Evolutionary conservation across 768 basidiomycete genomes (phyloP).

Genomic region (Pleurotus cornucopiae): DNA sequence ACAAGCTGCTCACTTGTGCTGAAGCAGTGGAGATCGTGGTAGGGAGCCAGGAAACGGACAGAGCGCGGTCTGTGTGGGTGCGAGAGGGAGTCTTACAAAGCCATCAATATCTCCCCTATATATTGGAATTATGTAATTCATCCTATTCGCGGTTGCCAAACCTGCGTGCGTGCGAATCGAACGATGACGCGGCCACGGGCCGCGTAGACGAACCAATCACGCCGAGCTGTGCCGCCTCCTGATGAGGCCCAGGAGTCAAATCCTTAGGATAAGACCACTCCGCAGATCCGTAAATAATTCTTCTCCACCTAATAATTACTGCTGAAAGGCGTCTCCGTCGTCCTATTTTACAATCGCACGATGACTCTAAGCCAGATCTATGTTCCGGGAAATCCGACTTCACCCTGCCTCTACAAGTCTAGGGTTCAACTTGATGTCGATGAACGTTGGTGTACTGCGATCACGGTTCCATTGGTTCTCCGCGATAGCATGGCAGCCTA

Average conservation of each 20-base stretch:
- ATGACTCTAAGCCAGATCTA: too few species aligned
- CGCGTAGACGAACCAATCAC: not conserved
- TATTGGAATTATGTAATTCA: constrained; percentile 8
- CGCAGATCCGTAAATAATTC: too few species aligned
- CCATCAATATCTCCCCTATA: not conserved
- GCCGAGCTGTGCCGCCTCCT: not conserved
- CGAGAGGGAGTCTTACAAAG: constrained; percentile 11
- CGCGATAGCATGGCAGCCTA: too few species aligned
- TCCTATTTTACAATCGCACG: too few species aligned
- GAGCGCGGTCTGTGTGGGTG: constrained; percentile 7
- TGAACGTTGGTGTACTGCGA: too few species aligned
- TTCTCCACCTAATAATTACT: too few species aligned
- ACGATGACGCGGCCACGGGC: constrained; percentile 7
- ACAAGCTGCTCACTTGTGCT: not conserved
- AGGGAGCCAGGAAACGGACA: not conserved
- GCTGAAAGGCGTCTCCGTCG: too few species aligned
- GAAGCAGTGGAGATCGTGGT: not conserved
- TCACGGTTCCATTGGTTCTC: too few species aligned
- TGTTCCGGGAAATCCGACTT: too few species aligned
- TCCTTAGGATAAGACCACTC: not conserved
- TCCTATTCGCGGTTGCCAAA: constrained; percentile 1
- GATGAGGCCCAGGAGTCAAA: not conserved
- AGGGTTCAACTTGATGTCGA: too few species aligned
- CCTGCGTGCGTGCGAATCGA: not conserved
- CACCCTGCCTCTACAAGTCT: too few species aligned